These are phyloP conservation scores for Hyaloperonospora brassicae DNA, from an alignment of 352 stramenopile genomes.

Conservation along the genomic window DNA sequence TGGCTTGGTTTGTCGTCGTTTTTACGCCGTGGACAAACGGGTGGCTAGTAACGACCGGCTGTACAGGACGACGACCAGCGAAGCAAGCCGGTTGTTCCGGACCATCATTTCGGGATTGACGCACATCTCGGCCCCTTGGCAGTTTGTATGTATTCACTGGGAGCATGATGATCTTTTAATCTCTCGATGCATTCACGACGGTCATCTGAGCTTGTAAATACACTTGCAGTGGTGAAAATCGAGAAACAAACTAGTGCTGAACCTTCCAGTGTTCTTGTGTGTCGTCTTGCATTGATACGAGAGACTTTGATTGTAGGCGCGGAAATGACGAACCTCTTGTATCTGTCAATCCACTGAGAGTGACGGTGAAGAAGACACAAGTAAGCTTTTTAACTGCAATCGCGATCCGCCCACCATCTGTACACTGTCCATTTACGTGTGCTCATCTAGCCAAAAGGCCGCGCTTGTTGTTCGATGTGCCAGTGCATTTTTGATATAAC, in stretches of 20 bases:
- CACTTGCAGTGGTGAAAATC: conserved; percentile 72
- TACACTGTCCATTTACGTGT: not conserved
- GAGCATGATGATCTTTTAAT: conserved; percentile 76
- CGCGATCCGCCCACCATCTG: conserved; percentile 23
- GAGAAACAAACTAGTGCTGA: conserved; percentile 83
- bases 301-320: conserved; percentile 7
- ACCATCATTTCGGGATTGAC: not conserved
- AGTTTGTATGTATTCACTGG: conserved; percentile 20
- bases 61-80: no score
- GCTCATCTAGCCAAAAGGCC: no score
- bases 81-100: not conserved
- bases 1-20: not conserved
- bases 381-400: conserved; percentile 87
- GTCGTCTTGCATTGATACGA: conserved; percentile 4
- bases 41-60: no score
- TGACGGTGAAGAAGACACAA: conserved; percentile 64
- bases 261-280: conserved; percentile 35
- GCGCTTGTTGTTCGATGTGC: no score
- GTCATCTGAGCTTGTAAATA: conserved; percentile 76
- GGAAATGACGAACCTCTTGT: conserved; percentile 61
- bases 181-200: conserved; percentile 86
- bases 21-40: no score
- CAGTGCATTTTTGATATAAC: no score
- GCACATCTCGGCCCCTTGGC: not conserved
- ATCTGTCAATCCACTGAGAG: conserved; percentile 74